phyloP scores from a whole-genome alignment of 2,329 filamentous ascomycete genomes.

The Cytospora chrysosperma region DNA sequence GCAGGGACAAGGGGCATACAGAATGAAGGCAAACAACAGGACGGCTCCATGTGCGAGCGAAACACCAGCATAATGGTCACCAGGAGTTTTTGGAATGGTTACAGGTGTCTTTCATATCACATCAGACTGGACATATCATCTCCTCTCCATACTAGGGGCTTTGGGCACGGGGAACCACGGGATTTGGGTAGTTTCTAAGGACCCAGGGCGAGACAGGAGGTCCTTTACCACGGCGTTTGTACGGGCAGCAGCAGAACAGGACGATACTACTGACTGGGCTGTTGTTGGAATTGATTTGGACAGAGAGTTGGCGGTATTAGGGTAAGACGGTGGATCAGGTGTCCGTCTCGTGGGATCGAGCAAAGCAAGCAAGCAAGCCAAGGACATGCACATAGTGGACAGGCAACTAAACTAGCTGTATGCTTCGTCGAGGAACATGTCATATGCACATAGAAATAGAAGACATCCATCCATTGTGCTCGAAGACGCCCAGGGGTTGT shows the following conservation, averaged over 20 bases:
- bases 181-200: neutral
- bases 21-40: neutral
- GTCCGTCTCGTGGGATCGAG: neutral
- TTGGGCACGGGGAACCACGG: neutral
- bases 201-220: neutral
- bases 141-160: slow-evolving; percentile 10
- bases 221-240: slow-evolving; percentile 5
- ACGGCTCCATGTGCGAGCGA: neutral
- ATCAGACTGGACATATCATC: slow-evolving; percentile 20
- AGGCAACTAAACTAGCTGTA: neutral
- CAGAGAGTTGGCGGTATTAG: neutral
- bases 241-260: neutral
- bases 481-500: neutral
- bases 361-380: neutral
- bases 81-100: neutral
- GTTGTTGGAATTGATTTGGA: neutral
- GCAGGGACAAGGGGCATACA: neutral
- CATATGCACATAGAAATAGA: slow-evolving; percentile 23
- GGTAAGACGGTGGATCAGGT: neutral
- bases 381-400: slow-evolving; percentile 11
- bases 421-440: slow-evolving; percentile 7
- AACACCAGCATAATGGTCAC: neutral
- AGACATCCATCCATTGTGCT: slow-evolving; percentile 12
- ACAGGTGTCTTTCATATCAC: neutral
- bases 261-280: neutral